Evolutionary conservation across 176 grass and related monocot genomes (phyloP), one percentile per base, ranked within the genome.

Genomic region (maize (Zea mays)): DNA sequence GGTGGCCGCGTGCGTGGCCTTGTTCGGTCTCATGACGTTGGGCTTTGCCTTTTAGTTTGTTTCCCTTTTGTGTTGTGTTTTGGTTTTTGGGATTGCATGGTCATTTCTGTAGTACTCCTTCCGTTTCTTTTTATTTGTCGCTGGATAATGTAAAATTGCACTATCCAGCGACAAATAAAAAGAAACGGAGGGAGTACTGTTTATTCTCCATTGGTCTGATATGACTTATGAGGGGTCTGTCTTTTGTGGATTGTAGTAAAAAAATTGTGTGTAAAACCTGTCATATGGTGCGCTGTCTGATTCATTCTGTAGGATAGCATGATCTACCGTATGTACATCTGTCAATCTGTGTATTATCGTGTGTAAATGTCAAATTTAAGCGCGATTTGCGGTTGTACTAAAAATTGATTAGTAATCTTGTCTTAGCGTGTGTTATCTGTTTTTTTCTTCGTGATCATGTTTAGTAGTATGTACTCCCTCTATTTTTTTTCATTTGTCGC

Each of bases 1-100:
- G 46, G 36, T 62, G 66, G 67, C 4, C 34, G 34, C 50, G 66
- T 63, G 44, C 62, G 6, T 69, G 51, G 83, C 33, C 21, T 72
- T 74, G 67, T 15, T 11, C 17, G 34, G 37, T 34, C 2, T 82
- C 16, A 0, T 73, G 44, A 37, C 60, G 13, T 8, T 85, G 34
- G 37, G 51, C 16, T 73, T 67, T 58, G 36, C 5, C 5, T 65
- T 85, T 7, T 84, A 88, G 73, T 41, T 49, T 79, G 6, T 70
- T 80, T 42, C 2, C 1, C 38, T 20, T 8, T n/a, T 27, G 27
- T 27, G 27, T 4, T 21, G n/a, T n/a, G 6, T 9, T 34, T 58
- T 21, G 8, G 58, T 10, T 47, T 75, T 2, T 2, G 10, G 37
- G 38, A 12, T 48, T 65, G 40, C 71, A 11, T 41, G 64, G 13